phyloP scores from a whole-genome alignment of 169 alveolate genomes.

The Plasmodium ovale region DNA sequence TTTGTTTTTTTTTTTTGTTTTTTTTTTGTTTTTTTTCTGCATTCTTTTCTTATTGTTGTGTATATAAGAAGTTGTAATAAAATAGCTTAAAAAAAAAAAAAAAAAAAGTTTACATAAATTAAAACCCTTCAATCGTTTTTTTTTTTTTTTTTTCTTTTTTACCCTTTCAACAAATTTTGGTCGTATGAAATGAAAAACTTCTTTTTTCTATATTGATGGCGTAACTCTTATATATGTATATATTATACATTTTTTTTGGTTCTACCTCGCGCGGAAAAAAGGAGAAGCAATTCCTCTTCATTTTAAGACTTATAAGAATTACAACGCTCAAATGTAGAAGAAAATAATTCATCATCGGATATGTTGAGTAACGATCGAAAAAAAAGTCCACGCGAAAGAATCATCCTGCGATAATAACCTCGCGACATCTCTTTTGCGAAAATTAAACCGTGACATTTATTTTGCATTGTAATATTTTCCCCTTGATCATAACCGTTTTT shows the following conservation, averaged over 20 bases:
- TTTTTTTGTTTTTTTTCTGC: too few relatives aligned
- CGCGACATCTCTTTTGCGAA: too few relatives aligned
- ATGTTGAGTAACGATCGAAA: neutral
- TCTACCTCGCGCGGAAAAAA: too few relatives aligned
- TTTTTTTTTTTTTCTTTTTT: neutral
- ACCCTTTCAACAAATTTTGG: neutral
- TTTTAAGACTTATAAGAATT: too few relatives aligned
- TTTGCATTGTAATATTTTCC: too few relatives aligned
- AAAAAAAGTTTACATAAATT: neutral
- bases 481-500: too few relatives aligned
- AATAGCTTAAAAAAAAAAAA: constrained; percentile 18
- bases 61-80: neutral
- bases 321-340: neutral
- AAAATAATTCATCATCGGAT: neutral
- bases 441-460: neutral
- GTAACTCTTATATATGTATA: neutral
- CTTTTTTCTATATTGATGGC: neutral
- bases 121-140: neutral
- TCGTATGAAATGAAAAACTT: neutral
- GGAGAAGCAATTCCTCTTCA: too few relatives aligned
- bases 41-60: too few relatives aligned
- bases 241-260: too few relatives aligned
- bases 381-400: neutral
- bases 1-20: neutral
- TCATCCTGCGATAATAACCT: too few relatives aligned